Conservation (phyloP, 331 rosid species). For the Malus hybrid region DNA sequence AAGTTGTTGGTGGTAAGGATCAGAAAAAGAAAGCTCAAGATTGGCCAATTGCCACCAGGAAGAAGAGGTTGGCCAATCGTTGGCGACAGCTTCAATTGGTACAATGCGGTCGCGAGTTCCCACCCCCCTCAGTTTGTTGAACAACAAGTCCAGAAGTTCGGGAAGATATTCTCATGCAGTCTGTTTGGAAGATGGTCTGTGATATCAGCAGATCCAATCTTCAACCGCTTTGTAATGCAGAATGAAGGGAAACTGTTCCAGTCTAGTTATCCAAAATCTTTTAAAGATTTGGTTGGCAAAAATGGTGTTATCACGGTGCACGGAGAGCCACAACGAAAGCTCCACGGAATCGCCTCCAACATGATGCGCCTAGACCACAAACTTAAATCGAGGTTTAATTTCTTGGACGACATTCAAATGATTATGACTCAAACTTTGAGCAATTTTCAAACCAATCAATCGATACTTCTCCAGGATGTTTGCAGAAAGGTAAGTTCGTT, state of each 20-base stretch:
- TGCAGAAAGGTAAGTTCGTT: conserved; percentile 62
- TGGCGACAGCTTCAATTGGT: conserved; percentile 90
- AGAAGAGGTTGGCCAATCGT: conserved; percentile 87
- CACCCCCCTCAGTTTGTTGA: conserved; percentile 82
- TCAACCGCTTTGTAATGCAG: conserved; percentile 85
- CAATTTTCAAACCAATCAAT: conserved; percentile 48
- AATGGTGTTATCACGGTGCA: conserved; percentile 90
- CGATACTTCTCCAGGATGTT: conserved; percentile 68
- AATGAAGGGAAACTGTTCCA: conserved; percentile 75
- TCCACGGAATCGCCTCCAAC: conserved; percentile 78
- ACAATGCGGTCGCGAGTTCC: conserved; percentile 82
- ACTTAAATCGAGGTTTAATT: conserved; percentile 48
- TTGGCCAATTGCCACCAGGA: conserved; percentile 63
- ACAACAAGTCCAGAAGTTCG: conserved; percentile 76
- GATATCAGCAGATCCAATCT: conserved; percentile 83
- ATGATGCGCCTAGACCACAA: conserved; percentile 59
- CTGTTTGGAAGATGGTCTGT: conserved; percentile 88
- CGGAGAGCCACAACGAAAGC: conserved; percentile 85
- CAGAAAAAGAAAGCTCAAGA: conserved; percentile 7
- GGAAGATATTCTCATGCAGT: conserved; percentile 80
- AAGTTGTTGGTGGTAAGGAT: conserved; percentile 16
- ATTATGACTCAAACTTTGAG: conserved; percentile 60
- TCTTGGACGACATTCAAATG: conserved; percentile 59
- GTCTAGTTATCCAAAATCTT: conserved; percentile 88
- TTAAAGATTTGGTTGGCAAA: conserved; percentile 86